Base-by-base conservation (phyloP, 2,329 filamentous ascomycete species). In the Hymenoscyphus fraxineus region DNA sequence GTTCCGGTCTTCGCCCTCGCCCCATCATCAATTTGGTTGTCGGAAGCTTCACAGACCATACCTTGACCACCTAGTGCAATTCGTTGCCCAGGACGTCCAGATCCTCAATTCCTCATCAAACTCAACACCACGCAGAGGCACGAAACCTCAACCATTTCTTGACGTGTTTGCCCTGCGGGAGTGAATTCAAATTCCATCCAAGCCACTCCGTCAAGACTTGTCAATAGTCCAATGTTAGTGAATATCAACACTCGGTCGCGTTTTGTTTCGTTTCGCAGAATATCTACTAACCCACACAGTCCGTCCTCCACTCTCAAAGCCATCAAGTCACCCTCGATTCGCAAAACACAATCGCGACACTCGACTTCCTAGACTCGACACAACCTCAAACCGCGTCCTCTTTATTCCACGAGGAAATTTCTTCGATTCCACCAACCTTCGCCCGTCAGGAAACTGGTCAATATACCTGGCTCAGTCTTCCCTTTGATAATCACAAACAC, bases 81-180 rank as follows among this genome's bases (percentile, higher is more conserved):
- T 38, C 22, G 40, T 15, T 16, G 19, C 41, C 41, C 13, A 40
- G 31, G 38, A 16, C 38, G 16, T 22, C 31, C 9, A 56, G 38
- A 59, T 12, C 40, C n/a, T 54, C 56, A 57, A 59, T 55, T 35
- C 35, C 35, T 10, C 56, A 13, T 55, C 61, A 59, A 59, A 56
- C 41, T 44, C 58, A 60, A 56, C 60, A 60, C 41, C 19, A 16
- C 31, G 12, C 55, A 58, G 16, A 58, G 44, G 22, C 22, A 39
- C 61, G 35, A 4, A n/a, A 15, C 19, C 27, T 38, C n/a, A 27
- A 40, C 16, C 19, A 9, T 39, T 38, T 16, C 31, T 32, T 22
- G 32, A 27, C 55, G 22, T 22, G n/a, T 41, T 55, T 5, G 55
- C 59, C 19, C 40, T 27, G 19, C 35, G 44, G 16, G 60, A 56